Base-by-base conservation (phyloP, 352 stramenopile genomes). In the Globisporangium abappressorium region DNA sequence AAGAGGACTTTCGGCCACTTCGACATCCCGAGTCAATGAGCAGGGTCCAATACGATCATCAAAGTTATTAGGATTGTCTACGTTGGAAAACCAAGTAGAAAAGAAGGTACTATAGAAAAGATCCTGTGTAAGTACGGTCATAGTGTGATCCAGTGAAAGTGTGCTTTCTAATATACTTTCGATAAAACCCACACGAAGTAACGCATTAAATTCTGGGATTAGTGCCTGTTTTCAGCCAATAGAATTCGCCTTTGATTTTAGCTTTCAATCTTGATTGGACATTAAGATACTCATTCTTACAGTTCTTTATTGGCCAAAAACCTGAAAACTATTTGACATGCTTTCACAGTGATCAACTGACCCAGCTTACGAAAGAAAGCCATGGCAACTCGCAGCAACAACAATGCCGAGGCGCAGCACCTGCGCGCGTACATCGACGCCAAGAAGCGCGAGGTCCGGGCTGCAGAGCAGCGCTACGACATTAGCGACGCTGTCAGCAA, bases 381-480 rank as follows among this genome's bases (percentile, higher is more conserved):
- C 41, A 49, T 49, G 41, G 28, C 49, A 55, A 34, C 43, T 15
- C 5, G 18, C 2, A 12, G 33, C 14, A 66, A 38, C 33, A 43
- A n/a, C 38, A 14, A 69, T 24, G 64, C 38, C 5, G 68, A 78
- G 22, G 43, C 78, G 61, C 77, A 84, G 70, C 64, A 46, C 22
- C 66, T 92, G 61, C 81, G 80, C 18, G 68, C 79, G 47, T 89
- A 82, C 51, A 63, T 90, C 14, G 78, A 82, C n/a, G 58, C 62
- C 18, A 74, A 66, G 67, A 90, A 87, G 73, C 74, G 76, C 38
- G 63, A 66, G 26, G 56, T 92, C 46, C 63, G 80, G 28, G 71
- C 71, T 6, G 84, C 84, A 4, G 84, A 89, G 47, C 71, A 72
- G 24, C 62, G 63, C 12, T 92, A 87, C 64, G 80, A 90, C 47